A percentile compares a stretch with the other conserved stretches of the same genome.
These are phyloP conservation scores for Pythium brachiatum DNA, from an alignment of 352 stramenopile genomes.

Conservation along the genomic window DNA sequence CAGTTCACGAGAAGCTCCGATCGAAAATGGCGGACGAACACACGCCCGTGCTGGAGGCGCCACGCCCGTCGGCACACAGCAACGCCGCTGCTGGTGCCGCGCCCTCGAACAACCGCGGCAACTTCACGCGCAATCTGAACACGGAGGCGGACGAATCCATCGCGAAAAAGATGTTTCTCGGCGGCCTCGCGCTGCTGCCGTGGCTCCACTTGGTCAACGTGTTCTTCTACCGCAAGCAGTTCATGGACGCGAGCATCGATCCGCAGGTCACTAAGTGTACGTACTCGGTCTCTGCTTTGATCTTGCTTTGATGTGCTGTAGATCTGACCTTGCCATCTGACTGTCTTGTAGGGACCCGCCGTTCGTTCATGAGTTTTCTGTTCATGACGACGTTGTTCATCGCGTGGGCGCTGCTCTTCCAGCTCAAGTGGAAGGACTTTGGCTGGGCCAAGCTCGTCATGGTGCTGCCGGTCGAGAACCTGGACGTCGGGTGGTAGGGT, in stretches of 20 bases:
- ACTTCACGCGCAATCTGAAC: conserved; percentile 87
- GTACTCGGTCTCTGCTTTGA: conserved; percentile 24
- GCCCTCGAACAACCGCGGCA: conserved; percentile 72
- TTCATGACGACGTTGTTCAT: conserved; percentile 75
- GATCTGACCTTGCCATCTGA: too few species aligned
- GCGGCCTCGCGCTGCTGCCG: conserved; percentile 63
- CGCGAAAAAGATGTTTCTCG: conserved; percentile 84
- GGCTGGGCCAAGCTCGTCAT: conserved; percentile 79
- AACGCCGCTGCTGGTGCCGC: conserved; percentile 13
- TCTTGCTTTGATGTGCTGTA: too few species aligned
- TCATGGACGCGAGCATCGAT: conserved; percentile 65
- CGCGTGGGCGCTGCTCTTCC: conserved; percentile 75
- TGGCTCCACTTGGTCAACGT: conserved; percentile 86
- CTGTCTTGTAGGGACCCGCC: conserved; percentile 59
- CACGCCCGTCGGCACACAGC: conserved; percentile 14
- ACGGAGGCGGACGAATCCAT: conserved; percentile 69
- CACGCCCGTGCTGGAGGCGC: conserved; percentile 30
- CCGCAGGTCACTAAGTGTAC: conserved; percentile 73
- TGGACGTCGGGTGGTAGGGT: conserved; percentile 63
- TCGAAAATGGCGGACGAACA: conserved; percentile 25
- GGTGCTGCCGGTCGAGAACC: conserved; percentile 62
- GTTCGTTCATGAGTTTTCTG: conserved; percentile 66
- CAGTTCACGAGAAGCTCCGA: neutral
- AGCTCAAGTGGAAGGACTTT: conserved; percentile 86
- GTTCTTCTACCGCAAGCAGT: conserved; percentile 80